Conservation (phyloP, 2,329 filamentous ascomycete genomes). For the Stachybotrys chlorohalonatus region DNA sequence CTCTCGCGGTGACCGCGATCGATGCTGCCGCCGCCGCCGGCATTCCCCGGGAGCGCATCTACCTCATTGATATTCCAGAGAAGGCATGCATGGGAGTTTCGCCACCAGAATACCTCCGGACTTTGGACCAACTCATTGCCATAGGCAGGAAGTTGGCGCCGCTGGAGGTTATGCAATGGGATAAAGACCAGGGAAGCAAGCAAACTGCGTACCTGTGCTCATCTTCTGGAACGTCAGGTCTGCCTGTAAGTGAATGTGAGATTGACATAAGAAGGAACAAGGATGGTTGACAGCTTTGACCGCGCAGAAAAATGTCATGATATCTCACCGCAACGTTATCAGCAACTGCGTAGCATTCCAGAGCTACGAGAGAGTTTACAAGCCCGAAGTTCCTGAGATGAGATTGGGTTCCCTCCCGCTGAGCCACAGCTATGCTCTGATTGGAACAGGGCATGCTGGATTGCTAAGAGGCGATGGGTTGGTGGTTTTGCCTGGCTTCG, state of each 20-base stretch:
- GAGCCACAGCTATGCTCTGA: constrained; percentile 70
- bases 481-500: constrained; percentile 65
- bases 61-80: constrained; percentile 53
- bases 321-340: constrained; percentile 67
- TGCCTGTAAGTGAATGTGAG: constrained; percentile 40
- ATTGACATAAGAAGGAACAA: background rate
- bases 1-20: constrained; percentile 52
- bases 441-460: constrained; percentile 57
- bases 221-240: constrained; percentile 63
- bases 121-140: constrained; percentile 51
- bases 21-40: constrained; percentile 51
- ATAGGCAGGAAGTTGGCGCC: constrained; percentile 36
- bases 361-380: constrained; percentile 26
- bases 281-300: background rate
- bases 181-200: constrained; percentile 48
- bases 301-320: constrained; percentile 65
- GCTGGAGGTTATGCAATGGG: constrained; percentile 45
- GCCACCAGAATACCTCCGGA: constrained; percentile 59
- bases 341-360: constrained; percentile 58
- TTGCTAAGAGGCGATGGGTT: constrained; percentile 64
- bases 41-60: constrained; percentile 54
- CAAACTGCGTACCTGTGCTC: constrained; percentile 65
- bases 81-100: constrained; percentile 46
- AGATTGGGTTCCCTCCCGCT: constrained; percentile 58
- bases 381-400: constrained; percentile 11